A percentile compares a stretch with the other conserved stretches of the same genome.
These are phyloP conservation scores for Ophiosphaerella korrae DNA, from an alignment of 2,329 filamentous ascomycete genomes.

Conservation along the genomic window DNA sequence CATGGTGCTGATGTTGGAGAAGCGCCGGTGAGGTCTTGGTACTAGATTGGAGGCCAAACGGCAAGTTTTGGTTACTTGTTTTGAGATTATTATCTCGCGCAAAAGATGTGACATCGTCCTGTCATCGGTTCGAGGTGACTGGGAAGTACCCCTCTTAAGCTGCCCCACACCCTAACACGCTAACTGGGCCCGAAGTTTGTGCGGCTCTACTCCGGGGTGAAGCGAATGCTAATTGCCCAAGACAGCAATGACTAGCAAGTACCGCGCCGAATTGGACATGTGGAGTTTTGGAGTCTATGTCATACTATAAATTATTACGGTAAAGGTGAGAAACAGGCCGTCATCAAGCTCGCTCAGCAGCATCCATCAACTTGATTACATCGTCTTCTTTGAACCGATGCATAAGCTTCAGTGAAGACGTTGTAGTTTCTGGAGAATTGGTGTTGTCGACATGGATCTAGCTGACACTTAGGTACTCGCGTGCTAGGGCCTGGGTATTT, in stretches of 20 bases:
- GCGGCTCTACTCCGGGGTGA: background rate
- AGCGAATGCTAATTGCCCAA: background rate
- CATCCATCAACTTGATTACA: constrained; percentile 71
- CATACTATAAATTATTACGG: background rate
- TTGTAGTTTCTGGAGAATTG: constrained; percentile 56
- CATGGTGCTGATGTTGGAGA: constrained; percentile 28
- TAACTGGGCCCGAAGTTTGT: constrained; percentile 5
- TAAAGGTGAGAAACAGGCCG: background rate
- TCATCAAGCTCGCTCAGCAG: constrained; percentile 36
- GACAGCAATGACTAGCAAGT: too few species aligned
- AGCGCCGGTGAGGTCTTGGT: background rate
- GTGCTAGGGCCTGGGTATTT: constrained; percentile 1
- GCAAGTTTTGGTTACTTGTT: background rate
- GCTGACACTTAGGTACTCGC: constrained; percentile 28
- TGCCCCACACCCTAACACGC: constrained; percentile 25
- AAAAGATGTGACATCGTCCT: constrained; percentile 16
- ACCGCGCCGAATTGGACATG: background rate
- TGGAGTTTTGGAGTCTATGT: background rate
- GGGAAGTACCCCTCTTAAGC: constrained; percentile 3
- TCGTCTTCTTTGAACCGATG: constrained; percentile 73
- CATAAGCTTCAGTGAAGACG: constrained; percentile 73
- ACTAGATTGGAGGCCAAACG: background rate
- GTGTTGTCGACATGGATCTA: constrained; percentile 67
- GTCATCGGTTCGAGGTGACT: constrained; percentile 6
- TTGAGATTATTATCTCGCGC: constrained; percentile 1